phyloP scores from a whole-genome alignment of 1,139 yeast genomes.

The Pichia sp. region DNA sequence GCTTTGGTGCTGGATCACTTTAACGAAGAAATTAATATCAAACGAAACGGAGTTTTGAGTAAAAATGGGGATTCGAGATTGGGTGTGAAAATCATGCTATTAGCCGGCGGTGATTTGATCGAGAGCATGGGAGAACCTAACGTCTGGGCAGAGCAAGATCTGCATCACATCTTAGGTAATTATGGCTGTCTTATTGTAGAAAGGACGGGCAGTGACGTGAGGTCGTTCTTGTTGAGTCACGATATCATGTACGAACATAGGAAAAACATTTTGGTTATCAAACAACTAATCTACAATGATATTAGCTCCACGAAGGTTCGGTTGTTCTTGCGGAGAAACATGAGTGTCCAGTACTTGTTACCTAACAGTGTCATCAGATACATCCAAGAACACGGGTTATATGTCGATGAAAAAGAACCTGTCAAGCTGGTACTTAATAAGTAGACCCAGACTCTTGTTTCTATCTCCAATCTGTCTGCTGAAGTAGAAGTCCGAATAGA shows the following conservation, averaged over 20 bases:
- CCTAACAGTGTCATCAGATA: constrained; percentile 95
- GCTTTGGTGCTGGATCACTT: constrained; percentile 95
- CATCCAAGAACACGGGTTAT: constrained; percentile 85
- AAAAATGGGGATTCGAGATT: constrained; percentile 55
- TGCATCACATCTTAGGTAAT: constrained; percentile 90
- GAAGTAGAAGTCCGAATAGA: constrained; percentile 6
- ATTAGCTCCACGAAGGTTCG: constrained; percentile 93
- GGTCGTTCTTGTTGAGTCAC: constrained; percentile 84
- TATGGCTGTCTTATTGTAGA: constrained; percentile 96
- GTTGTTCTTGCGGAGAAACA: constrained; percentile 83
- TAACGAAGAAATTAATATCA: constrained; percentile 88
- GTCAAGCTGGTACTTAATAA: constrained; percentile 81
- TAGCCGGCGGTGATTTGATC: constrained; percentile 96
- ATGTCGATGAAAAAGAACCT: constrained; percentile 83
- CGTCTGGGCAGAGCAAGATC: constrained; percentile 96
- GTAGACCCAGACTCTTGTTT: constrained; percentile 7
- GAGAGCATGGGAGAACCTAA: constrained; percentile 99
- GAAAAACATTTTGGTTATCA: constrained; percentile 86
- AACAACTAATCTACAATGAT: constrained; percentile 93
- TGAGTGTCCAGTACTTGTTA: constrained; percentile 91
- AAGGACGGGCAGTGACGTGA: constrained; percentile 93
- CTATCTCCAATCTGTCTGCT: constrained; percentile 4
- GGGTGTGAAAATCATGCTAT: constrained; percentile 90
- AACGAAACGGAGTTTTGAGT: constrained; percentile 72
- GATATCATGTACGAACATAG: constrained; percentile 97